Evolutionary conservation across 495 filamentous ascomycete species (phyloP).

Genomic region (Hypoxylon intermedium): DNA sequence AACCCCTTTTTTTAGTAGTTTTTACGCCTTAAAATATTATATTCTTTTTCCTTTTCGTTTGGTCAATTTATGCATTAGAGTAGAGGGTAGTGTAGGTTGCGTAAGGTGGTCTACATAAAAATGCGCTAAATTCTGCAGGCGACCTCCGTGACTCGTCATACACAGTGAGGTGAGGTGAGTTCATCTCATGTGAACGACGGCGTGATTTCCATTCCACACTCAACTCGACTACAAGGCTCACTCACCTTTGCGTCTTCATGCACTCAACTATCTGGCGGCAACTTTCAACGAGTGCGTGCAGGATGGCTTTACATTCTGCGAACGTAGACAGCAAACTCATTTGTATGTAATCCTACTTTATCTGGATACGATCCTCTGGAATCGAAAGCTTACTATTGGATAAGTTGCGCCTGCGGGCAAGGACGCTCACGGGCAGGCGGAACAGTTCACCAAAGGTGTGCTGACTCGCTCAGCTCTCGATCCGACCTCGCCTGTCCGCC

Average conservation of each 20-base stretch:
- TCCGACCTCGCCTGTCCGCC: conserved; percentile 66
- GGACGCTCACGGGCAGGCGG: conserved; percentile 58
- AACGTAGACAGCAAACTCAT: conserved; percentile 56
- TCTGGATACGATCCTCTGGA: neutral
- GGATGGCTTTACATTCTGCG: conserved; percentile 58
- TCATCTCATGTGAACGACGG: neutral
- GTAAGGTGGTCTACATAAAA: neutral
- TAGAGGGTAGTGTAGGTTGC: neutral
- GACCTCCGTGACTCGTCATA: conserved; percentile 18
- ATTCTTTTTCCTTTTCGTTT: too few species aligned
- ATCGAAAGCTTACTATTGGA: conserved; percentile 9
- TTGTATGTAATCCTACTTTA: conserved; percentile 52
- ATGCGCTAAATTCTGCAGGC: conserved; percentile 6
- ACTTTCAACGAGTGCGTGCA: conserved; percentile 28
- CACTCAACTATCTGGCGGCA: conserved; percentile 16
- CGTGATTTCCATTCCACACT: neutral
- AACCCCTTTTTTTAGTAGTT: neutral
- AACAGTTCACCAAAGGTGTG: conserved; percentile 66
- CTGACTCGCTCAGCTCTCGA: conserved; percentile 63
- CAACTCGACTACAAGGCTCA: neutral
- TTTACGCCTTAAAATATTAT: too few species aligned
- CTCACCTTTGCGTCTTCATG: conserved; percentile 31
- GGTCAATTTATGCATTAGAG: neutral
- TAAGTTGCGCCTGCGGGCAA: conserved; percentile 51
- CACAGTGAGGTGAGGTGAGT: conserved; percentile 4